Evolutionary conservation across 2,329 filamentous ascomycete species (phyloP), one percentile per base, ranked within the genome.

Genomic region (Claviceps purpurea): DNA sequence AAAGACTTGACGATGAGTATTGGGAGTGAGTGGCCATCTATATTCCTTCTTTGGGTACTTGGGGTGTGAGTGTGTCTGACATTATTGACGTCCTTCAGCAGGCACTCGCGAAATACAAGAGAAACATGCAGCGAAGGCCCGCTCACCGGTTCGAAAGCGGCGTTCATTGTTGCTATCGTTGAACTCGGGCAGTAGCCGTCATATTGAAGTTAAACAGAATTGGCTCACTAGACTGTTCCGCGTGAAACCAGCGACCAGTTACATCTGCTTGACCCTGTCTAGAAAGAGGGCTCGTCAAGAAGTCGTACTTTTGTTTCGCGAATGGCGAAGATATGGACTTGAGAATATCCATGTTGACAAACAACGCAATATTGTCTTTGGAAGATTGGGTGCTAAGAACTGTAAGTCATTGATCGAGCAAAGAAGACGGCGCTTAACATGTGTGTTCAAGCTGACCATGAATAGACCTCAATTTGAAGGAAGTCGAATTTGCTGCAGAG

Each of bases 161-260:
- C 57, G 60, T 30, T 55, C 59, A 49, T 62, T 58, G 42, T 63
- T 68, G 55, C 61, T 64, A 20, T 67, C 67, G 30, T 67, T 66
- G 37, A 64, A 66, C 34, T 65, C 64, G 54, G 65, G 66, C 18
- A 59, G 61, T 34, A 70, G 69, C 56, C 75, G 76, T 52, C 76
- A 75, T 67, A 85, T 78, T 61, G 82, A 81, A 56, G 77, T 81
- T 34, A 84, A 82, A 63, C 83, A 89, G 62, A 95, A 85, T 59
- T 96, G 91, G 90, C 78, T 97, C 50, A 85, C 88, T 34, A 85
- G 88, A 16, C 80, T 97, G 46, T 88, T 97, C 71, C 82, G 89
- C 52, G 84, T 96, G 63, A 95, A 93, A 65, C 91, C 91, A 1
- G 87, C 84, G 0, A 84, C 74, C 16, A 80, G 81, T 56, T 77